A percentile compares a stretch with the other conserved stretches of the same genome.
Conservation (phyloP, 345 rosid genomes). For the Kernera saxatilis region DNA sequence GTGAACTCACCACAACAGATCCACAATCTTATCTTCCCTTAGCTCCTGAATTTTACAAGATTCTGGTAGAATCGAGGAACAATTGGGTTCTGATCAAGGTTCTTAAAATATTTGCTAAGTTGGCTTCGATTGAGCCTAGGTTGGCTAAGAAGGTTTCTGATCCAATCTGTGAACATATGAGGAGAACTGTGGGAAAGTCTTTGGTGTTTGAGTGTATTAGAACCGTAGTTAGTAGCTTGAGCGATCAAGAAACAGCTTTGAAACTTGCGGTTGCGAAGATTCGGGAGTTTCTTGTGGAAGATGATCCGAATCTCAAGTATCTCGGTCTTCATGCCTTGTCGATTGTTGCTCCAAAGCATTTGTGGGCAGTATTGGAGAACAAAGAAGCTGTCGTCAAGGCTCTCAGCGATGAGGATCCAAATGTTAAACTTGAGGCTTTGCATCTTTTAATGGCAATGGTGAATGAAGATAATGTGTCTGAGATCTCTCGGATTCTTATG, state of each 20-base stretch:
- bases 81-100: conserved; percentile 93
- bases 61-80: conserved; percentile 78
- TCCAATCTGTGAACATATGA: conserved; percentile 82
- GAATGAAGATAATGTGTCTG: conserved; percentile 69
- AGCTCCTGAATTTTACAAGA: conserved; percentile 82
- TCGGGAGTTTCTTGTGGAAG: conserved; percentile 66
- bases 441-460: conserved; percentile 84
- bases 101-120: conserved; percentile 67
- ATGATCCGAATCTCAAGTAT: conserved; percentile 90
- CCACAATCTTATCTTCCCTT: conserved; percentile 74
- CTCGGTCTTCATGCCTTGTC: conserved; percentile 84
- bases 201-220: conserved; percentile 83
- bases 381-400: conserved; percentile 83
- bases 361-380: conserved; percentile 84
- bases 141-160: conserved; percentile 74
- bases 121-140: conserved; percentile 81
- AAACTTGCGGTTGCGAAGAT: conserved; percentile 65
- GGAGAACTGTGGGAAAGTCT: conserved; percentile 77
- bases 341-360: conserved; percentile 55
- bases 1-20: conserved; percentile 69
- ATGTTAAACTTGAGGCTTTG: conserved; percentile 75
- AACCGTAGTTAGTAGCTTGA: conserved; percentile 71
- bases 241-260: conserved; percentile 83
- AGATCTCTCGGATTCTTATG: conserved; percentile 69
- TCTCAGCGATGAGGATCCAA: conserved; percentile 77